Evolutionary conservation across 495 filamentous ascomycete genomes (phyloP), one percentile per base, ranked within the genome.

Genomic region (Pseudomonodictys pantanalensis): DNA sequence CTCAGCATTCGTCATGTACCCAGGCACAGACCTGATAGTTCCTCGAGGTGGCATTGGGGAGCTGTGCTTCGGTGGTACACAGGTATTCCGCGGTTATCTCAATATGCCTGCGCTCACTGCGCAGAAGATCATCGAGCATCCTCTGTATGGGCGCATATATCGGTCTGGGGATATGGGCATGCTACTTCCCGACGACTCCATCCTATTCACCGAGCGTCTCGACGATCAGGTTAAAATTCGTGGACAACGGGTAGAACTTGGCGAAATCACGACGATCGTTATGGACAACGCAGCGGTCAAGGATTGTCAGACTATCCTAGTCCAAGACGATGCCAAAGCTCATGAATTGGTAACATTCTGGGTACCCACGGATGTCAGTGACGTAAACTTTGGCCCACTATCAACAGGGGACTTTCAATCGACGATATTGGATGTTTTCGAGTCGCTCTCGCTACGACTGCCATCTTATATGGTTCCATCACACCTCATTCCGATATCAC

Each of bases 201-300:
- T 90, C 28, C 78, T 88, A 25, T 91, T 90, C 60, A 72, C 83
- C n/a, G 87, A 89, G 12, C 80, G 90, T 15, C 75, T 82, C 0
- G 89, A 95, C 63, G 87, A 86, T 44, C 90, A 92, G 75, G 82
- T 92, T 66, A 95, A 93, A 63, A 76, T 95, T 24, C 81, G 89
- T 22, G 90, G 90, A 1, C 85, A 91, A 59, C 80, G 89, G 7
- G 83, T 92, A 5, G 89, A 92, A 28, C 78, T 92, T 6, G 82
- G 81, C 2, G 92, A 97, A 71, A 86, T 96, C 32, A 87, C 83
- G 45, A 72, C 74, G n/a, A 70, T 69, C 17, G 61, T 90, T 9
- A 58, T 83, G 1, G 71, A 72, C 17, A 72, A 75, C 6, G 46
- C 47, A 0, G 24, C 65, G 18, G 79, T 83, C 3, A 52, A 65